Base-by-base conservation (phyloP, 139 green algal genomes). In the Parachlorella kessleri region DNA sequence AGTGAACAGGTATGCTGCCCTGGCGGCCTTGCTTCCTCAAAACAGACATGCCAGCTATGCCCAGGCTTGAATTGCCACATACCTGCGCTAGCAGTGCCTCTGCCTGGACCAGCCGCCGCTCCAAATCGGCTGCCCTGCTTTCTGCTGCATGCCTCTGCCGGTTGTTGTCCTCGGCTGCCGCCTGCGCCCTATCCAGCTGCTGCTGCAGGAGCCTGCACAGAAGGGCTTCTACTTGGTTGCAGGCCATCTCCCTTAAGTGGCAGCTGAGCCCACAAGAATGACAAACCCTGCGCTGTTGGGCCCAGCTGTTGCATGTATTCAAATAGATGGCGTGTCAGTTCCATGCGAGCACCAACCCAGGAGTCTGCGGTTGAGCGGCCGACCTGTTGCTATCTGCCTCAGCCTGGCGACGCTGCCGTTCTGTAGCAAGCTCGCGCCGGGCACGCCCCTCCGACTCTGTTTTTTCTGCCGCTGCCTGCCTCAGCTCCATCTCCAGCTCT, bases 401-500 rank as follows among this genome's bases (percentile, higher is more conserved):
- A 10, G 40, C 65, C 63, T 81, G 33, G 35, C 40, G 18, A 8
- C 80, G 40, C 63, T 63, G 72, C 55, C n/a, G 65, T 7, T 80
- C 80, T 0, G 59, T 73, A 32, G 37, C 38, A 18, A 85, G 72
- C 28, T 39, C 42, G 33, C 9, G 59, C n/a, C 71, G 24, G 1
- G 38, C n/a, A 4, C 55, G 70, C 14, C 42, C 67, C 36, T 42
- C 73, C 3, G 28, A 42, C 36, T 85, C 80, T 59, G 48, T 59
- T 59, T 28, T 59, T 59, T 78, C 71, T 10, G 42, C 33, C 2
- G 36, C 59, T 41, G 72, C 30, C 75, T 69, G 66, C 33, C 72
- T 66, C 48, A 81, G 48, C 63, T 78, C 40, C n/a, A 70, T 33
- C 63, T 84, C 64, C 38, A 80, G 59, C 72, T 84, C 33, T 23